These are phyloP conservation scores for Lichtheimia ornata DNA, from an alignment of 371 early-diverging fungal genomes.

Conservation along the genomic window DNA sequence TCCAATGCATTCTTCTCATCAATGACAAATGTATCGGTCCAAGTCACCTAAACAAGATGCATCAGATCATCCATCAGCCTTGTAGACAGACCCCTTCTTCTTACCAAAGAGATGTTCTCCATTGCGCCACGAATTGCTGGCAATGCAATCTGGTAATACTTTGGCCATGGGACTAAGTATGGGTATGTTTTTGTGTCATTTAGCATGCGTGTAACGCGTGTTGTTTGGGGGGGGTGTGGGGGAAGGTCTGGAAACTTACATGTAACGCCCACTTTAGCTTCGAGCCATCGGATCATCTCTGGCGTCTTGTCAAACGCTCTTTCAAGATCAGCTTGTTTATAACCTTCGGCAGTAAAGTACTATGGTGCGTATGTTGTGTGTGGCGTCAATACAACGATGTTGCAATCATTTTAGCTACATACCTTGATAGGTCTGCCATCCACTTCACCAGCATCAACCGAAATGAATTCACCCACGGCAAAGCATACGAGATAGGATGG, in stretches of 20 bases:
- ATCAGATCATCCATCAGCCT: neutral
- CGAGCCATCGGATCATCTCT: constrained; percentile 54
- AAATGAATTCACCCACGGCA: constrained; percentile 58
- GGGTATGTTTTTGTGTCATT: too few species aligned
- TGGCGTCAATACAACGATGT: neutral
- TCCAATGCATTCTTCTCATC: constrained; percentile 38
- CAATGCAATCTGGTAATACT: constrained; percentile 55
- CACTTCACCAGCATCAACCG: constrained; percentile 46
- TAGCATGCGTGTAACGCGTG: too few species aligned
- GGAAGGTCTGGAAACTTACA: constrained; percentile 19
- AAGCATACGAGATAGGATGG: constrained; percentile 51
- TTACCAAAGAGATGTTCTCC: constrained; percentile 61
- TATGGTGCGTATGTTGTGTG: too few species aligned
- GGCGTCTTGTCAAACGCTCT: constrained; percentile 51
- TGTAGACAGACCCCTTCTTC: neutral
- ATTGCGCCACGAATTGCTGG: constrained; percentile 53
- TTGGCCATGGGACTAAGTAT: constrained; percentile 55
- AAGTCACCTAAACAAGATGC: constrained; percentile 21
- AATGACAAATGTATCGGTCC: constrained; percentile 27
- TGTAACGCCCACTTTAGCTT: constrained; percentile 41
- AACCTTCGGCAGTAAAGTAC: neutral
- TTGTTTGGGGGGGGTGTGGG: neutral
- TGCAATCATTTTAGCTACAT: neutral
- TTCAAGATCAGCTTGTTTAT: constrained; percentile 32
- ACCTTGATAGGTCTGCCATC: constrained; percentile 50